Percentiles rank a stretch among this genome's conserved stretches.
Evolutionary conservation across 805 yeast species (phyloP).

Genomic region (Kodamaea laetipori): DNA sequence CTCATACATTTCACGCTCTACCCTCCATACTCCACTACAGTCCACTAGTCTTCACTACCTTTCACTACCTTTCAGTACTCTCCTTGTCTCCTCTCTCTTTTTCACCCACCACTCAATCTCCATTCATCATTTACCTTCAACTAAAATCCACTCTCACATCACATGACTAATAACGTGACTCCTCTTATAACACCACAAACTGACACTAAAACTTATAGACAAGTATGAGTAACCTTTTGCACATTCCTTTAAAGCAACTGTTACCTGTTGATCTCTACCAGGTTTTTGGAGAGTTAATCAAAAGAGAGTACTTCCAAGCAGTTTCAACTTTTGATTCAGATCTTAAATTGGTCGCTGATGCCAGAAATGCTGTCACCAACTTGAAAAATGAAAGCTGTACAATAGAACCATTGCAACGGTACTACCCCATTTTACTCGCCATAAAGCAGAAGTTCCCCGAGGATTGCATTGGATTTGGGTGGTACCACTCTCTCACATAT

Average conservation of each 20-base stretch:
- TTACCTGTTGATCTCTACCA: conserved; percentile 41
- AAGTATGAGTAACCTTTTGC: conserved; percentile 40
- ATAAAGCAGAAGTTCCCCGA: conserved; percentile 62
- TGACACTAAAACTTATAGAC: not conserved
- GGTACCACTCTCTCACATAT: conserved; percentile 72
- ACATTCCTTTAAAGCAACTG: conserved; percentile 54
- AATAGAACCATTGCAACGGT: conserved; percentile 40
- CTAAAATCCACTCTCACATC: not conserved
- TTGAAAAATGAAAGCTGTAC: conserved; percentile 33
- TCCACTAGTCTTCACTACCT: too few species aligned
- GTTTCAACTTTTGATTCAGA: conserved; percentile 36
- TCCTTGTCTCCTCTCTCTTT: too few species aligned
- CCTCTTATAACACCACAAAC: not conserved
- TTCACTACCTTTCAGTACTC: too few species aligned
- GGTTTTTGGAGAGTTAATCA: conserved; percentile 46
- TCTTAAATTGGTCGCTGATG: conserved; percentile 41
- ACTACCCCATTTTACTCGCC: conserved; percentile 47
- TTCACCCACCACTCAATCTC: too few species aligned
- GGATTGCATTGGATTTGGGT: conserved; percentile 60
- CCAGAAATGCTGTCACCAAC: conserved; percentile 46
- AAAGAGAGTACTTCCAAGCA: conserved; percentile 46
- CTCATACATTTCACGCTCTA: too few species aligned
- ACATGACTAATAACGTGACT: not conserved
- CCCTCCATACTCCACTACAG: too few species aligned
- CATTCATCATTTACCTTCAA: not conserved